Evolutionary conservation across 208 protist species (phyloP).

Genomic region (Wallacemonas sp.): DNA sequence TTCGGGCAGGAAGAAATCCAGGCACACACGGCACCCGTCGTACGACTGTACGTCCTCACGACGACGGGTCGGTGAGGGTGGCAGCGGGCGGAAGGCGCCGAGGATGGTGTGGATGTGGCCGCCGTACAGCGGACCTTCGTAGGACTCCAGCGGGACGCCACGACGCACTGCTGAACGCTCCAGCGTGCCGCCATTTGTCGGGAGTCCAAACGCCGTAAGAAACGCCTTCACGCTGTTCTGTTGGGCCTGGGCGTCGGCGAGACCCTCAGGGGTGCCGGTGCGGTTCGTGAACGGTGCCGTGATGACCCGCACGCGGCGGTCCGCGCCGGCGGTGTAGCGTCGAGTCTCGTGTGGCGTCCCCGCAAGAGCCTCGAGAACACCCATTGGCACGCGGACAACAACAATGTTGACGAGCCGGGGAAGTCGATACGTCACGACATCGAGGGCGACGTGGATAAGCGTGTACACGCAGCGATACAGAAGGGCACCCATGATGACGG

Average conservation of each 20-base stretch:
- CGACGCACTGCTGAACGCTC: background rate
- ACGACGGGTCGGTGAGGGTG: slow-evolving; percentile 10
- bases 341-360: background rate
- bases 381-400: slow-evolving; percentile 28
- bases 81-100: slow-evolving; percentile 28
- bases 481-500: background rate
- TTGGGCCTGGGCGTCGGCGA: slow-evolving; percentile 12
- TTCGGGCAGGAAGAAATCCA: slow-evolving; percentile 49
- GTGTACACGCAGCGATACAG: slow-evolving; percentile 15
- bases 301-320: slow-evolving; percentile 17
- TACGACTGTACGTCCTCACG: slow-evolving; percentile 37
- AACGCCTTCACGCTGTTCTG: background rate
- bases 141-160: slow-evolving; percentile 8
- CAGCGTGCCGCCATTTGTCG: background rate
- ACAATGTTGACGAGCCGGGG: slow-evolving; percentile 20
- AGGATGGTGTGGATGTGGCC: slow-evolving; percentile 63
- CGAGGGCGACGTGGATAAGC: slow-evolving; percentile 13
- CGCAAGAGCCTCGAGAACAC: slow-evolving; percentile 10
- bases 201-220: slow-evolving; percentile 1
- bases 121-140: slow-evolving; percentile 49
- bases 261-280: slow-evolving; percentile 11
- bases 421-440: slow-evolving; percentile 29
- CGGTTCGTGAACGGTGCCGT: background rate
- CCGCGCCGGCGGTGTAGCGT: background rate
- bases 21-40: slow-evolving; percentile 57